Base-by-base conservation (phyloP, 1,284 basidiomycete species). In the Puccinia novopanici region DNA sequence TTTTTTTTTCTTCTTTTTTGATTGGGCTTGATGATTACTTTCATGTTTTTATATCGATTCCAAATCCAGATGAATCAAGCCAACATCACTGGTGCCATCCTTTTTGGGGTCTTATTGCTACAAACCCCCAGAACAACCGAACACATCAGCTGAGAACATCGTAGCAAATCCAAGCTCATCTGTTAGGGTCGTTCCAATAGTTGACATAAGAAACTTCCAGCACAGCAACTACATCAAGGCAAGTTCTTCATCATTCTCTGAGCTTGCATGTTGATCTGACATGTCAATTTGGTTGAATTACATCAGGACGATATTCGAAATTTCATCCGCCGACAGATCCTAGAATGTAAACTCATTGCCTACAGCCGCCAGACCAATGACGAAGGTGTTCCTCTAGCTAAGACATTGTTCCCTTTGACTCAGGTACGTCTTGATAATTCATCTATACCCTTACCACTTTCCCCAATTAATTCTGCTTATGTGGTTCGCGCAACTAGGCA, bases 221-320 rank as follows among this genome's bases (percentile, higher is more conserved):
- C 48, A 48, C 30, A 67, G 65, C 22, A 40, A 67, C 65, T 67
- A 67, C 40, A 67, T 67, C 45, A 67, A 67, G 15, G 65, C 27
- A 45, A 67, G 65, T 67, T 12, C 5, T n/a, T 40, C 27, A 3
- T 19, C 13, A 17, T 9, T 12, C 40, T 24, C 59, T 37, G 34
- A 3, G 34, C 2, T 37, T 37, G 34, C 59, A 34, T 13, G 8
- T 17, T 61, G 10, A 61, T 17, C 30, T 37, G 17, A 37, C 17
- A 24, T 61, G 3, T 37, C 4, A 27, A 37, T 61, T 9, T 37
- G n/a, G n/a, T n/a, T n/a, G n/a, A n/a, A n/a, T n/a, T n/a, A n/a
- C n/a, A n/a, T n/a, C n/a, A 61, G 59, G 59, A 61, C 22, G 34
- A 61, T 9, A 61, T 61, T 24, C 34, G 59, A 15, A 17, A 61